Evolutionary conservation across 2,329 filamentous ascomycete genomes (phyloP).

Genomic region (Neonectria faginata): DNA sequence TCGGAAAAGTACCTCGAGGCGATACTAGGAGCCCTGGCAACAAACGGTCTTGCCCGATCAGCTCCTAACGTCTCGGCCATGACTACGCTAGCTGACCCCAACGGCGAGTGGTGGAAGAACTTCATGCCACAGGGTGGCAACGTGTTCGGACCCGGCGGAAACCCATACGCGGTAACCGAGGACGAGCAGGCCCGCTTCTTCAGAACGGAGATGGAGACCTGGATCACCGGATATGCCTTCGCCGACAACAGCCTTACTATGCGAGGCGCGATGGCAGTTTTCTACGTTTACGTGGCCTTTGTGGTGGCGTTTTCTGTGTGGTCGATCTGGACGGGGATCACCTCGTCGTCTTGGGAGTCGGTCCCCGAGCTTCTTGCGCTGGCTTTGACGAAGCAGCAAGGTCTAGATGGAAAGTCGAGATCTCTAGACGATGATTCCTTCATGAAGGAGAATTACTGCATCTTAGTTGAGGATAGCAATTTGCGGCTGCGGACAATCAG

Average conservation of each 20-base stretch:
- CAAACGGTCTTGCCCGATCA: slow-evolving; percentile 33
- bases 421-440: neutral
- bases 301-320: slow-evolving; percentile 20
- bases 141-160: slow-evolving; percentile 35
- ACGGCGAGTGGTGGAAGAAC: slow-evolving; percentile 37
- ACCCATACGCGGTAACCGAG: slow-evolving; percentile 27
- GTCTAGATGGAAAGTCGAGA: neutral
- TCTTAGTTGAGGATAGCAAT: slow-evolving; percentile 5
- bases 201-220: slow-evolving; percentile 35
- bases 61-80: slow-evolving; percentile 24
- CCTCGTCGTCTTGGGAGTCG: slow-evolving; percentile 21
- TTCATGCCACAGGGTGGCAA: slow-evolving; percentile 34
- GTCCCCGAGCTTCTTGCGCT: slow-evolving; percentile 25
- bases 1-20: slow-evolving; percentile 32
- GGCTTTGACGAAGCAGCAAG: slow-evolving; percentile 12
- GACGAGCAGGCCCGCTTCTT: slow-evolving; percentile 23
- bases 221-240: slow-evolving; percentile 37
- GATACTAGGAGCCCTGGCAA: slow-evolving; percentile 27
- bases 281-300: slow-evolving; percentile 19
- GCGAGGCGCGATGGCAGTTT: slow-evolving; percentile 20
- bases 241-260: slow-evolving; percentile 30
- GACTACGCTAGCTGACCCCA: slow-evolving; percentile 17
- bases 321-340: slow-evolving; percentile 28
- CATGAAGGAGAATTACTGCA: slow-evolving; percentile 27
- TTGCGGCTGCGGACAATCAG: slow-evolving; percentile 10